Base-by-base conservation (phyloP, 78 protist species). In the Dictyostelium intermedium region DNA sequence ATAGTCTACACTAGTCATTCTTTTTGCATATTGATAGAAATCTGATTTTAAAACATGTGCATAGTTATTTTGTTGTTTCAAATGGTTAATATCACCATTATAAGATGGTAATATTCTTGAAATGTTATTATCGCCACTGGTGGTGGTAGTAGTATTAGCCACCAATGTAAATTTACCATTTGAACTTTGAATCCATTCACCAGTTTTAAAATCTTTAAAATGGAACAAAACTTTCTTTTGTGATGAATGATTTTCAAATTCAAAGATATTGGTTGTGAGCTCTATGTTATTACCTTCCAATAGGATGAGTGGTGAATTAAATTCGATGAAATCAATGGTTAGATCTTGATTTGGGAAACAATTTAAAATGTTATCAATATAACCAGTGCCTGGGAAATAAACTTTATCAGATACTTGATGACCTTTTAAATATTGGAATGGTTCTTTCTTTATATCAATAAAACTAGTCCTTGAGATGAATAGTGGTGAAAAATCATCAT, bases 351-450 rank as follows among this genome's bases (percentile, higher is more conserved):
- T 35, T 72, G 79, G 39, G 43, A 77, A 77, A 32, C 27, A 25
- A 20, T 80, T 80, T 37, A 84, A 37, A 16, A 84, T 72, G 25
- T 61, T 72, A 45, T 85, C 91, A 50, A 85, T 34, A 74, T 74
- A 85, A 50, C 76, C 82, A 23, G 47, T 23, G 23, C 91, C 91
- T 13, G 83, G 83, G 25, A 85, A 74, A 25, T 45, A 60, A 45
- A 30, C 25, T 53, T 60, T 73, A 35, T 56, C 73, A 14, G 32
- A n/a, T 10, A 74, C 77, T 70, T 53, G 25, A 39, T 85, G 91
- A 34, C 91, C 91, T 47, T 85, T 86, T 23, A 86, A 41, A 80
- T 39, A 41, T n/a, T 20, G 35, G 35, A 73, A 73, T 73, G 81
- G 81, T 27, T 73, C 35, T 35, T 30, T 35, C 30, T 35, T 41